A percentile compares a stretch with the other conserved stretches of the same genome.
Evolutionary conservation across 345 rosid genomes (phyloP).

Genomic region (Mercurialis annua): DNA sequence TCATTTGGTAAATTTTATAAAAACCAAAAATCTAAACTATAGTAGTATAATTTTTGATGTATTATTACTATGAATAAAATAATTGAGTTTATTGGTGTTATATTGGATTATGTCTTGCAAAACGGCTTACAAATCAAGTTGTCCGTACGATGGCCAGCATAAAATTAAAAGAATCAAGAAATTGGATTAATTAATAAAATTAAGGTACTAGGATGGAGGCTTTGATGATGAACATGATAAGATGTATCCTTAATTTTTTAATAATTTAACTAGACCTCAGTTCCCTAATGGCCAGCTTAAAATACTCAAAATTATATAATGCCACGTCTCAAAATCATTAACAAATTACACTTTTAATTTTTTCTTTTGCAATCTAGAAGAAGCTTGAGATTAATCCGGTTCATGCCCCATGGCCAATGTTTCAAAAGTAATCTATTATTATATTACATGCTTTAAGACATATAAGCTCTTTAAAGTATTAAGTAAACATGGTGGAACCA

Average conservation of each 20-base stretch:
- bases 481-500: constrained; percentile 61
- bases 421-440: constrained; percentile 40
- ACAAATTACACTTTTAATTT: not conserved
- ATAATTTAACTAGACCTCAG: not conserved
- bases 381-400: constrained; percentile 31
- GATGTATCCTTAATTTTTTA: constrained; percentile 4
- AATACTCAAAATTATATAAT: constrained; percentile 19
- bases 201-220: not conserved
- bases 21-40: not conserved
- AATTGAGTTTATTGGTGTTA: not conserved
- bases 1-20: not conserved
- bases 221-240: constrained; percentile 11
- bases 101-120: constrained; percentile 27
- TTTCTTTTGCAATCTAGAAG: constrained; percentile 34
- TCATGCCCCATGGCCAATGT: constrained; percentile 65
- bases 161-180: not conserved
- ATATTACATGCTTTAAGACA: constrained; percentile 30
- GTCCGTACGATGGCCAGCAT: constrained; percentile 34
- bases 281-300: constrained; percentile 43
- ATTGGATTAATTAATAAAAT: not conserved
- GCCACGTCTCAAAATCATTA: constrained; percentile 44
- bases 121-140: constrained; percentile 24
- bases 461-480: constrained; percentile 25
- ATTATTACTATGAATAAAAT: not conserved
- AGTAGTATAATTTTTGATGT: not conserved